Evolutionary conservation across 441 rosid genomes (phyloP).

Genomic region (Euphorbia corollata): DNA sequence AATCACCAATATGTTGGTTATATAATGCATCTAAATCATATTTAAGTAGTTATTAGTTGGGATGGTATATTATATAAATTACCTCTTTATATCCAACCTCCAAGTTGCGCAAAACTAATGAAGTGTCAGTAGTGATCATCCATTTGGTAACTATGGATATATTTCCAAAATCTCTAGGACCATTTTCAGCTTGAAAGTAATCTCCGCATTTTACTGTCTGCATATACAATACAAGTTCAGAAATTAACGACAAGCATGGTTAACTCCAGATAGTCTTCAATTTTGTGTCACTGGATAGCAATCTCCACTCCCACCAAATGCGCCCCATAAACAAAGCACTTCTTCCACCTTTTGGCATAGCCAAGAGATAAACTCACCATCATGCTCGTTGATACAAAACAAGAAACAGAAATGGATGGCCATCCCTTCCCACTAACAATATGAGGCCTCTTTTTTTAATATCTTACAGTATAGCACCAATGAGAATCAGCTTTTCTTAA

Average conservation of each 20-base stretch:
- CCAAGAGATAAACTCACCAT: not conserved
- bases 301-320: not conserved
- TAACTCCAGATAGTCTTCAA: not conserved
- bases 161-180: slow-evolving; percentile 74
- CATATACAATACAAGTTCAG: slow-evolving; percentile 20
- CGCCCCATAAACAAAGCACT: not conserved
- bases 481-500: not conserved
- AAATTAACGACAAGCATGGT: not conserved
- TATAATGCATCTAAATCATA: not conserved
- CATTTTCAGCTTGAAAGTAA: slow-evolving; percentile 72
- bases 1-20: not conserved
- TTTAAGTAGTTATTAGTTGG: not conserved
- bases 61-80: slow-evolving; percentile 8
- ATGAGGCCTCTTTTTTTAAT: not conserved
- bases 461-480: not conserved
- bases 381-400: not conserved
- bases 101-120: slow-evolving; percentile 58
- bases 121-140: slow-evolving; percentile 45
- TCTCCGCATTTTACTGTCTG: slow-evolving; percentile 75
- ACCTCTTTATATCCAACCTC: slow-evolving; percentile 73
- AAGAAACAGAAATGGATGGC: too few species aligned
- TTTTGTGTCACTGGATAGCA: not conserved
- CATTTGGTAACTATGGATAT: slow-evolving; percentile 47
- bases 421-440: not conserved
- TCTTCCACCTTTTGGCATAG: not conserved